Evolutionary conservation across 176 grass and related monocot genomes (phyloP).

Genomic region (Metroxylon sagu): DNA sequence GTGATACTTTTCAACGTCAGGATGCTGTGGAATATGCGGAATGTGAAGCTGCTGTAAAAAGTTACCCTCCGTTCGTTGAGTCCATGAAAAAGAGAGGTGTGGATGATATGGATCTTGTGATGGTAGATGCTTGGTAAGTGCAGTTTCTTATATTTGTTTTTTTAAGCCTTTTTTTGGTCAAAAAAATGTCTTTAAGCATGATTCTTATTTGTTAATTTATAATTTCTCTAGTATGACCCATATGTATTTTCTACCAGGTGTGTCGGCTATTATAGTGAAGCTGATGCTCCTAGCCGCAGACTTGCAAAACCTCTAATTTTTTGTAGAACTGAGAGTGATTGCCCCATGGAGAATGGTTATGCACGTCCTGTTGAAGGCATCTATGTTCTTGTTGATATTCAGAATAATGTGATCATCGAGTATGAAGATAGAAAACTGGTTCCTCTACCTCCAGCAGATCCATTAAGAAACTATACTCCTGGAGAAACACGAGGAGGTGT

Average conservation of each 20-base stretch:
- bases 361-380: conserved; percentile 97
- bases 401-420: conserved; percentile 77
- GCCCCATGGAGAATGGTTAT: conserved; percentile 98
- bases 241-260: conserved; percentile 40
- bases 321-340: conserved; percentile 93
- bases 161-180: too few species aligned
- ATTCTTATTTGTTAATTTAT: background rate
- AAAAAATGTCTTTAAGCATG: too few species aligned
- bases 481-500: conserved; percentile 88
- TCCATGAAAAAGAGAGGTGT: conserved; percentile 98
- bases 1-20: conserved; percentile 34
- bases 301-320: conserved; percentile 95
- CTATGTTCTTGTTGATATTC: conserved; percentile 85
- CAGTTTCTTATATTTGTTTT: background rate
- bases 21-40: conserved; percentile 97
- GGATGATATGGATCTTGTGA: conserved; percentile 98
- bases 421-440: conserved; percentile 95
- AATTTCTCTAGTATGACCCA: background rate
- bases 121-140: conserved; percentile 96
- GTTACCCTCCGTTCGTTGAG: conserved; percentile 87
- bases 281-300: conserved; percentile 77
- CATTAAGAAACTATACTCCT: conserved; percentile 93
- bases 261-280: conserved; percentile 71
- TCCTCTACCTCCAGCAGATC: conserved; percentile 77
- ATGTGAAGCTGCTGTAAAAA: conserved; percentile 92